phyloP scores from a whole-genome alignment of 23 red algal genomes.

The Chondrus crispus region DNA sequence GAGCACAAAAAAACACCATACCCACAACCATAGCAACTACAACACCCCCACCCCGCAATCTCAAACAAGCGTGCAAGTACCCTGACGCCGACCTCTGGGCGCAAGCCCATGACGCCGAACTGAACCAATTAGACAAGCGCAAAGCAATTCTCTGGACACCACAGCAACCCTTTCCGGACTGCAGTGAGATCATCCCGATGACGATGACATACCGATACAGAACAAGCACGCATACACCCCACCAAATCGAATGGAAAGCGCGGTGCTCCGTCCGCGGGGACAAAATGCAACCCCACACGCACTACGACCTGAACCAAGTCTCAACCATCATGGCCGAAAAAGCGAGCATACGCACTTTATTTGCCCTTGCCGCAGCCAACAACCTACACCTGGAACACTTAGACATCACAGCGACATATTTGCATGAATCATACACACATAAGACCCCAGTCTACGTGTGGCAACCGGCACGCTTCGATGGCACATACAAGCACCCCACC shows the following conservation, averaged over 20 bases:
- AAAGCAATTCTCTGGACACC: background rate
- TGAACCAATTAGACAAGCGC: background rate
- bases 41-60: background rate
- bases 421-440: constrained; percentile 3
- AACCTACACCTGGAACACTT: background rate
- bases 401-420: background rate
- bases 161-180: background rate
- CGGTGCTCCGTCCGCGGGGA: background rate
- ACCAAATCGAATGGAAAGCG: background rate
- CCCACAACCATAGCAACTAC: background rate
- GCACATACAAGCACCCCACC: background rate
- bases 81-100: background rate
- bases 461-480: background rate
- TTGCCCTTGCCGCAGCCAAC: background rate
- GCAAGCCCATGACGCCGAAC: background rate
- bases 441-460: background rate
- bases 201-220: constrained; percentile 19
- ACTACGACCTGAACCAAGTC: background rate
- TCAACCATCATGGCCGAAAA: background rate
- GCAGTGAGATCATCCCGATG: background rate
- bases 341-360: background rate
- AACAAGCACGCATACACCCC: background rate
- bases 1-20: too few relatives aligned
- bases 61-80: background rate
- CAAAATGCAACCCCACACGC: background rate